Percentiles rank a stretch among this genome's conserved stretches.
These are phyloP conservation scores for Arxiozyma heterogenica DNA, from an alignment of 1,139 yeast genomes.

Conservation along the genomic window DNA sequence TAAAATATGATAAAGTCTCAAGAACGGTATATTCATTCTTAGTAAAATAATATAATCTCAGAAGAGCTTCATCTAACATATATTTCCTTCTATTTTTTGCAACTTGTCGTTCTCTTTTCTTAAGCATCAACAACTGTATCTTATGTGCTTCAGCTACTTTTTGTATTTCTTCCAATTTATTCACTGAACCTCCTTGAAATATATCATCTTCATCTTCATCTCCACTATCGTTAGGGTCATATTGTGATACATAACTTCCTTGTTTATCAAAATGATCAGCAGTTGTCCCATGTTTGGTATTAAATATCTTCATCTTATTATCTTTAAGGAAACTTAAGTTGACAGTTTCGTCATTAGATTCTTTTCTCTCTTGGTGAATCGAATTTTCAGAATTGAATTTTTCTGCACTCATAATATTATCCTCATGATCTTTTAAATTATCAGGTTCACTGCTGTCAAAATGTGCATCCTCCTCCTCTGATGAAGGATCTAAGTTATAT, in stretches of 20 bases:
- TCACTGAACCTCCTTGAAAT: conserved; percentile 21
- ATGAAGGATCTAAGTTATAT: conserved; percentile 3
- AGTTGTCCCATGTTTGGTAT: conserved; percentile 18
- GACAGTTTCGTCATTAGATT: background rate
- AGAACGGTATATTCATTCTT: conserved; percentile 11
- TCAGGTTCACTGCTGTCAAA: conserved; percentile 6
- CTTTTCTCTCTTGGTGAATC: conserved; percentile 3
- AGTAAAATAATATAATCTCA: conserved; percentile 15
- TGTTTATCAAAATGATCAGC: conserved; percentile 20
- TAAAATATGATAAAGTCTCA: conserved; percentile 14
- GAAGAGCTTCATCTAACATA: conserved; percentile 20
- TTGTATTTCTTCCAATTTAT: conserved; percentile 11
- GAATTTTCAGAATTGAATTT: conserved; percentile 9
- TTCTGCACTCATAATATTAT: conserved; percentile 11
- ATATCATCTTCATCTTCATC: conserved; percentile 11
- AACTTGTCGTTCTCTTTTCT: conserved; percentile 1
- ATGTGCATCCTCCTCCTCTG: background rate
- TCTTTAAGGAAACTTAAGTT: conserved; percentile 2
- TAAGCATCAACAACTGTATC: background rate
- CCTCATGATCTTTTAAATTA: background rate
- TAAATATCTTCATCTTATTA: conserved; percentile 17
- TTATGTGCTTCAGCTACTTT: conserved; percentile 1
- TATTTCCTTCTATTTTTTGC: conserved; percentile 8
- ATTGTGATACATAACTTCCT: conserved; percentile 17
- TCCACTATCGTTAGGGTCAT: background rate